Conservation (phyloP, 2,329 filamentous ascomycete species). For the Beauveria scarabaeidicola region DNA sequence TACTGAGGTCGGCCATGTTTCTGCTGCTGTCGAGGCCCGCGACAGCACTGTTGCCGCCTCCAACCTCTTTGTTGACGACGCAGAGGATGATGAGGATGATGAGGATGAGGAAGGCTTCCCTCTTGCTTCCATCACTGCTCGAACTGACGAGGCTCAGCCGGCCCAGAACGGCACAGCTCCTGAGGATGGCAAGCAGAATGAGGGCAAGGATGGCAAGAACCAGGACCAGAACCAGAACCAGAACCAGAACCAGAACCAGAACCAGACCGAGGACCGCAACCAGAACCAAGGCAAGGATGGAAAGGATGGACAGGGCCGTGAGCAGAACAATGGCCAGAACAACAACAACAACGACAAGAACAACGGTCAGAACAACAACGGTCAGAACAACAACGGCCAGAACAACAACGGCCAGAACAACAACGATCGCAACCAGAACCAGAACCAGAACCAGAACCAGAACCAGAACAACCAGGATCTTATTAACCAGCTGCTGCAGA, state of each 20-base stretch:
- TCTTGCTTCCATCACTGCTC: not conserved
- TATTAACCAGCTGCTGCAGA: conserved; percentile 12
- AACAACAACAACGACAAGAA: not conserved
- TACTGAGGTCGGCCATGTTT: conserved; percentile 1
- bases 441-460: conserved; percentile 11
- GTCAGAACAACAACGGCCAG: not conserved
- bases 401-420: conserved; percentile 4
- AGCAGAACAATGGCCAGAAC: not conserved
- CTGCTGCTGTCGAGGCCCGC: conserved; percentile 1
- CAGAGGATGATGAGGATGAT: conserved; percentile 3
- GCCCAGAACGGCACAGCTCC: conserved; percentile 1
- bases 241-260: not conserved
- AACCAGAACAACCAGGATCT: conserved; percentile 18
- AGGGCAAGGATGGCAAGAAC: not conserved
- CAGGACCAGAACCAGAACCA: not conserved
- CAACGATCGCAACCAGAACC: conserved; percentile 9
- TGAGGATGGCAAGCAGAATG: conserved; percentile 1
- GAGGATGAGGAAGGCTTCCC: conserved; percentile 6
- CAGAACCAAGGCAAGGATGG: not conserved
- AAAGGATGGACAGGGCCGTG: not conserved
- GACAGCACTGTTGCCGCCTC: not conserved
- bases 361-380: not conserved
- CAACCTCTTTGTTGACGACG: not conserved
- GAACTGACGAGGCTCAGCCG: not conserved
- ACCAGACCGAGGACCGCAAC: not conserved